Conservation (phyloP, 108 stramenopile species). For the Stephanodiscus minutulus region DNA sequence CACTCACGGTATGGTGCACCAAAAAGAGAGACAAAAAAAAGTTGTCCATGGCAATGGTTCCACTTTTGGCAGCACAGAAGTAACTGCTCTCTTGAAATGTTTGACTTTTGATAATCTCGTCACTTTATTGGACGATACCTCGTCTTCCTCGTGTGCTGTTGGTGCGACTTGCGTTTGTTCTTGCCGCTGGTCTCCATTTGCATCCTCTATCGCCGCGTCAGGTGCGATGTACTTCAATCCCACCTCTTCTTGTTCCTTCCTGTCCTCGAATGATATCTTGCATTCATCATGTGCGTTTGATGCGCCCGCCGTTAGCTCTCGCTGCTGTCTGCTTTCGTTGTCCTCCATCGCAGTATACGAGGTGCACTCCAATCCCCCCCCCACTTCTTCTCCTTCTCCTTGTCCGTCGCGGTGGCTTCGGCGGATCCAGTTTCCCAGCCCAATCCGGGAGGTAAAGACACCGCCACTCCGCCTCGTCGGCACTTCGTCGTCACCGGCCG, state of each 20-base stretch:
- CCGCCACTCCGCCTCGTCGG: not conserved
- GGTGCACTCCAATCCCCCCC: not conserved
- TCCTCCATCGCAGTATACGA: not conserved
- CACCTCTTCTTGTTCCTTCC: no score
- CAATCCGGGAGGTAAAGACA: not conserved
- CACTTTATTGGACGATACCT: not conserved
- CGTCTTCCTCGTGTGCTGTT: not conserved
- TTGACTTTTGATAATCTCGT: not conserved
- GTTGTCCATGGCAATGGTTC: constrained; percentile 36
- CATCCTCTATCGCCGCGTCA: no score
- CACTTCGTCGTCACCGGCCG: not conserved
- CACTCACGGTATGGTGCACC: constrained; percentile 40
- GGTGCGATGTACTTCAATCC: no score
- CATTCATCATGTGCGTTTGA: no score
- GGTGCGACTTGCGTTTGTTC: no score
- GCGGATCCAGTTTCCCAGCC: not conserved
- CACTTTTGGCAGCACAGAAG: constrained; percentile 29
- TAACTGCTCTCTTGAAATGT: not conserved
- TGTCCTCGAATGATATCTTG: no score
- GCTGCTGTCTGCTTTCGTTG: no score
- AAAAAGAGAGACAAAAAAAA: constrained; percentile 38
- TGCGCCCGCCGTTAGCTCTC: no score
- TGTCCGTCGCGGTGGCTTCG: not conserved
- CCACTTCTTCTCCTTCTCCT: not conserved
- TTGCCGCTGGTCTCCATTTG: no score